Base-by-base conservation (phyloP, 2,329 filamentous ascomycete species). In the Domatiomyces catenatus region DNA sequence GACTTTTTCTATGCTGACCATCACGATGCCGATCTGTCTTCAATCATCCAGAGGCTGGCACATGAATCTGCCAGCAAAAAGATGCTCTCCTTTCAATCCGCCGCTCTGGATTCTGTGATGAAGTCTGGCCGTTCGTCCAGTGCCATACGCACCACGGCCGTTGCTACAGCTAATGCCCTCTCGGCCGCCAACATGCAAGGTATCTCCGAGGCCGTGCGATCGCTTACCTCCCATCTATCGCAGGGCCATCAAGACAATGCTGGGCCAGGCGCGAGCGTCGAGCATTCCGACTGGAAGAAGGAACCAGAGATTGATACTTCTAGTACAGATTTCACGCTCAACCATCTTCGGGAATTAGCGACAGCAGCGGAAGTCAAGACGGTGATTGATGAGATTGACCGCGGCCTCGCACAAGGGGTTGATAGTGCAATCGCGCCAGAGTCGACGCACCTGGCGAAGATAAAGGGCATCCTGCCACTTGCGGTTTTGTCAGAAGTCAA, bases 1-100 rank as follows among this genome's bases (percentile, higher is more conserved):
- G 92, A 99, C 64, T 83, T 88, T 0, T 98, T 94, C 64, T 98
- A 98, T 62, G 93, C 92, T 3, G 75, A 95, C 6, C 79, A 86
- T 43, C 84, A 93, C 64, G 78, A 79, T 42, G 77, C 87, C 5
- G 88, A 81, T 51, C 69, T 98, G 15, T 73, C 77, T 15, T 86
- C 83, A 8, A 83, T 96, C 1, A 72, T 96, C 52, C 78, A 83
- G 48, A 81, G 86, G 8, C 75, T 96, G 3, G 87, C 94, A 58
- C 90, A 95, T 62, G 92, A 98, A 67, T 82, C 81, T 47, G 83
- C 94, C 58, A 89, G 89, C 0, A 73, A 81, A 48, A 94, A 93
- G 62, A 90, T 85, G 56, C 75, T 98, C 17, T 82, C 92, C 20
- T 94, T 96, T 60, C 82, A 90, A 52, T 87, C 89, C 28, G 92